phyloP scores from a whole-genome alignment of 495 filamentous ascomycete genomes.

The Sphaerosporella brunnea region DNA sequence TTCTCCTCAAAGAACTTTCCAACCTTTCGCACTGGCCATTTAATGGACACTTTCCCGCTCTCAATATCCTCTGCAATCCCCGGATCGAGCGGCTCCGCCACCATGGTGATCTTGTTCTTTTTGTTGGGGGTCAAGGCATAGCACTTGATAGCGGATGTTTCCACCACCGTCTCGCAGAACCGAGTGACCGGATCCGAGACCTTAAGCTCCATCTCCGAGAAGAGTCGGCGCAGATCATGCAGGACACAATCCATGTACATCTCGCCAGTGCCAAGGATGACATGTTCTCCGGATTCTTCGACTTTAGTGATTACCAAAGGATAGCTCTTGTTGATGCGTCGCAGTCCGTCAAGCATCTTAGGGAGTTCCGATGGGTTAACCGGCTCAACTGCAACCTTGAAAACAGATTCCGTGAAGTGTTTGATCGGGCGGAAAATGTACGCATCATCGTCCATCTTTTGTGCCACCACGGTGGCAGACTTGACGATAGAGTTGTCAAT shows the following conservation, averaged over 20 bases:
- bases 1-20: conserved; percentile 96
- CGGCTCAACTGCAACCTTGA: conserved; percentile 94
- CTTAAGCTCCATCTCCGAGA: conserved; percentile 98
- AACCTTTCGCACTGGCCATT: conserved; percentile 78
- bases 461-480: conserved; percentile 82
- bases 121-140: conserved; percentile 97
- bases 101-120: conserved; percentile 98
- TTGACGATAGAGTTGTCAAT: conserved; percentile 98
- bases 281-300: conserved; percentile 95
- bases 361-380: conserved; percentile 97
- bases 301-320: conserved; percentile 91
- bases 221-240: conserved; percentile 78
- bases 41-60: conserved; percentile 72
- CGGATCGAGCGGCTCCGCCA: conserved; percentile 83
- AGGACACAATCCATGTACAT: conserved; percentile 98
- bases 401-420: conserved; percentile 92
- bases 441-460: conserved; percentile 63
- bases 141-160: conserved; percentile 92
- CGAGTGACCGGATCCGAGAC: conserved; percentile 94
- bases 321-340: conserved; percentile 95
- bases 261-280: conserved; percentile 86
- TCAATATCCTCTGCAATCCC: conserved; percentile 95
- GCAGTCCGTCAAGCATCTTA: conserved; percentile 93
- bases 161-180: conserved; percentile 96
- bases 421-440: conserved; percentile 85